phyloP scores from a whole-genome alignment of 305 asterid genomes.

The Fraxinus angustifolia region DNA sequence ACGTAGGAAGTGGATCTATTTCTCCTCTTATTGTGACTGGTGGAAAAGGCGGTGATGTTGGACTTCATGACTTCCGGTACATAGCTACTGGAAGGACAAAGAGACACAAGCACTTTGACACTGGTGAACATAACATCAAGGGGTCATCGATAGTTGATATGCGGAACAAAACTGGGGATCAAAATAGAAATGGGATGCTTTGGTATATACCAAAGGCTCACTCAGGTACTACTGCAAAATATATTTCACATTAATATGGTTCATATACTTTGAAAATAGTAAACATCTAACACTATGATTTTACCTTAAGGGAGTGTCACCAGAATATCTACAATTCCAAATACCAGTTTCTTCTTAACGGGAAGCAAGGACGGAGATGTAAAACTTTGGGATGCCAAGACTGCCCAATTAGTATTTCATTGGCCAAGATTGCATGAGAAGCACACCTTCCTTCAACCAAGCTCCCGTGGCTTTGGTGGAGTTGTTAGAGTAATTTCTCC shows the following conservation, averaged over 20 bases:
- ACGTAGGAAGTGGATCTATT: constrained; percentile 91
- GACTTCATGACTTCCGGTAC: constrained; percentile 97
- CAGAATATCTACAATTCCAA: constrained; percentile 79
- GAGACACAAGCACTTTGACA: constrained; percentile 68
- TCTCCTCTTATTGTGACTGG: constrained; percentile 95
- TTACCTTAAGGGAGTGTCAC: constrained; percentile 72
- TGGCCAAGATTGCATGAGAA: constrained; percentile 97
- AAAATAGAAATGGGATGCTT: constrained; percentile 97
- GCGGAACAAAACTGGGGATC: constrained; percentile 83
- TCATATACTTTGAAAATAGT: constrained; percentile 11
- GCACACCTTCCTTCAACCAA: constrained; percentile 84
- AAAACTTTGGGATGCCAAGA: constrained; percentile 98
- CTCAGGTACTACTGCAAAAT: constrained; percentile 55
- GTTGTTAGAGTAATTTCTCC: constrained; percentile 67
- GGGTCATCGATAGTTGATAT: constrained; percentile 59
- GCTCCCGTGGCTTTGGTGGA: constrained; percentile 90
- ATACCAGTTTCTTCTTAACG: constrained; percentile 91
- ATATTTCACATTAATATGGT: constrained; percentile 16
- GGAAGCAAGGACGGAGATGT: constrained; percentile 99
- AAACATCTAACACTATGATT: constrained; percentile 22
- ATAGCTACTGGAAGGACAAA: constrained; percentile 96
- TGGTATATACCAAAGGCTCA: constrained; percentile 99
- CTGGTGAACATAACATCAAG: constrained; percentile 52
- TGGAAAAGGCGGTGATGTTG: constrained; percentile 92
- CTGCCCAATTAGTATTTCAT: constrained; percentile 77